These are phyloP conservation scores for Eucalyptus guilfoylei DNA, from an alignment of 345 rosid species.

Conservation along the genomic window DNA sequence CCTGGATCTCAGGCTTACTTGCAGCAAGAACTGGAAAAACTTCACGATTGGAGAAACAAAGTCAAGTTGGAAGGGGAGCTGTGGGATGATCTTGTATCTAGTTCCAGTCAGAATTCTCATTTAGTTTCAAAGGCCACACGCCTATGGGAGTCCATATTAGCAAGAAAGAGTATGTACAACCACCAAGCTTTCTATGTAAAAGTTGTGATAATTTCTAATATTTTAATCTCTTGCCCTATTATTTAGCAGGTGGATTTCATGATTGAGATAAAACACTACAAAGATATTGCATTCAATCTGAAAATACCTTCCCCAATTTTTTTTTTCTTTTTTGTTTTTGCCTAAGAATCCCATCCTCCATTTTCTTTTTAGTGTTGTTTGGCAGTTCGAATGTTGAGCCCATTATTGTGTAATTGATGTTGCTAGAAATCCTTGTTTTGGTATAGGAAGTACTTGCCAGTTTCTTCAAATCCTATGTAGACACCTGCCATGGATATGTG, in stretches of 20 bases:
- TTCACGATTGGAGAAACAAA: constrained; percentile 88
- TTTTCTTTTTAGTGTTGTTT: background rate
- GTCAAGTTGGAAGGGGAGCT: constrained; percentile 95
- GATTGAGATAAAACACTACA: background rate
- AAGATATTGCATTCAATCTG: background rate
- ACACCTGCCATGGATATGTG: background rate
- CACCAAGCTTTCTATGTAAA: background rate
- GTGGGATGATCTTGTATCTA: constrained; percentile 97
- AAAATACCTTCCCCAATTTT: background rate
- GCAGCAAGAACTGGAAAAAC: constrained; percentile 97
- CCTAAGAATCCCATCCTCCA: background rate
- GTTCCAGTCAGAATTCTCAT: constrained; percentile 94
- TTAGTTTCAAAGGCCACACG: constrained; percentile 87
- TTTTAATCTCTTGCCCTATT: background rate
- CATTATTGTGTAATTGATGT: background rate
- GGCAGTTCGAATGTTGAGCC: background rate
- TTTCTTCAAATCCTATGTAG: background rate
- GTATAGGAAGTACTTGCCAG: background rate
- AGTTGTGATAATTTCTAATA: background rate
- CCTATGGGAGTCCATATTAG: constrained; percentile 89
- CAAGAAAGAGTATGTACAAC: constrained; percentile 69
- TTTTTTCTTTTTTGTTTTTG: background rate
- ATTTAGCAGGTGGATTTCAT: background rate
- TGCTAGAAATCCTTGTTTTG: background rate
- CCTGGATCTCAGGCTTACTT: constrained; percentile 73